Evolutionary conservation across 2,329 filamentous ascomycete genomes (phyloP).

Genomic region (Claviceps sp.): DNA sequence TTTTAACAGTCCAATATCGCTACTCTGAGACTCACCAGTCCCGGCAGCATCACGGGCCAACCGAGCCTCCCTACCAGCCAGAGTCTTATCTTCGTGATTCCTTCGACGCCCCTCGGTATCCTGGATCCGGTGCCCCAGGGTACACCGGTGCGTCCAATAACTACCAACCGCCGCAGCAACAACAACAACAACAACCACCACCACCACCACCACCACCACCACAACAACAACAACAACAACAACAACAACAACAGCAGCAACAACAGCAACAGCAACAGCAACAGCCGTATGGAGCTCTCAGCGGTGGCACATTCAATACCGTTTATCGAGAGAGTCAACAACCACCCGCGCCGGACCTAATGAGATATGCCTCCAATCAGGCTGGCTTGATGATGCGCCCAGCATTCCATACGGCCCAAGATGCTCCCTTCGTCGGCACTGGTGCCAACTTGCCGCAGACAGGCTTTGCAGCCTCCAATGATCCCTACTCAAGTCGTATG

Average conservation of each 20-base stretch:
- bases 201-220: neutral
- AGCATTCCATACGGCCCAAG: constrained; percentile 17
- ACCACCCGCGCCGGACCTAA: constrained; percentile 19
- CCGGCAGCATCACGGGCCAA: constrained; percentile 35
- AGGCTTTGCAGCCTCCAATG: constrained; percentile 11
- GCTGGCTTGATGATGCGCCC: constrained; percentile 18
- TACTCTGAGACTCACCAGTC: constrained; percentile 38
- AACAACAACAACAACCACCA: constrained; percentile 6
- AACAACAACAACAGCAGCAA: too few relatives aligned
- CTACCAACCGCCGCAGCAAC: constrained; percentile 14
- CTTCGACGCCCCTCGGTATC: constrained; percentile 34
- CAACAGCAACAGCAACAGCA: constrained; percentile 5
- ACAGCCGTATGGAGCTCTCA: constrained; percentile 16
- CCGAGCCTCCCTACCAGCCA: constrained; percentile 22
- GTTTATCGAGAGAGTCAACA: constrained; percentile 20
- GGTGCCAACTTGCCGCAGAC: constrained; percentile 22
- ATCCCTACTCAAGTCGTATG: constrained; percentile 20
- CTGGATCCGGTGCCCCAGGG: constrained; percentile 34
- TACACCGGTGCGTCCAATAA: constrained; percentile 32
- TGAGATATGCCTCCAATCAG: constrained; percentile 18
- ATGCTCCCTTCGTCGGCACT: constrained; percentile 22
- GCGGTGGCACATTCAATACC: constrained; percentile 18
- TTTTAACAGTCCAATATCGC: constrained; percentile 42
- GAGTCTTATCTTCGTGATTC: constrained; percentile 28
- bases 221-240: too few relatives aligned